Conservation (phyloP, 129 eudicot genomes). For the Heracleum sosnowskyi region DNA sequence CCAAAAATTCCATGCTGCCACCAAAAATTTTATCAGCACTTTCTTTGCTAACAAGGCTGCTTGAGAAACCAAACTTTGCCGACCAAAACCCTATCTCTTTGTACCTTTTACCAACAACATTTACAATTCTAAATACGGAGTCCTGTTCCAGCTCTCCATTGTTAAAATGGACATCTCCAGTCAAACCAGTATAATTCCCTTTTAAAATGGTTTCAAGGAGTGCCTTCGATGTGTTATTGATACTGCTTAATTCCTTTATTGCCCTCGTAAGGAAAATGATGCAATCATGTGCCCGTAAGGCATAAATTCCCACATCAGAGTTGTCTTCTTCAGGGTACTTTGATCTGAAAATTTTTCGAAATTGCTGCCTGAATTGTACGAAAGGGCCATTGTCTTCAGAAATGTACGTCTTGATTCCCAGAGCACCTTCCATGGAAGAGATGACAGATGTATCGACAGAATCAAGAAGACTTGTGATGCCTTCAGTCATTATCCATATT, state of each 20-base stretch:
- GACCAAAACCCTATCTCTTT: slow-evolving; percentile 46
- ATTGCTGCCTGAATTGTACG: slow-evolving; percentile 9
- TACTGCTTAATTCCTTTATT: slow-evolving; percentile 8
- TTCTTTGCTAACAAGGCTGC: slow-evolving; percentile 13
- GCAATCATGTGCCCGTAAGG: slow-evolving; percentile 19
- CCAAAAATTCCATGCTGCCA: slow-evolving; percentile 15
- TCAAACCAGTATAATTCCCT: slow-evolving; percentile 22
- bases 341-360: slow-evolving; percentile 10
- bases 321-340: slow-evolving; percentile 24
- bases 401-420: slow-evolving; percentile 16
- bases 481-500: slow-evolving; percentile 23
- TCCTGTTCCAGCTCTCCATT: slow-evolving; percentile 5
- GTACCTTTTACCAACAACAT: slow-evolving; percentile 38
- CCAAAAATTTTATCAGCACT: slow-evolving; percentile 12
- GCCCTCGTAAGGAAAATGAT: slow-evolving; percentile 10
- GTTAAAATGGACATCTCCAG: slow-evolving; percentile 21
- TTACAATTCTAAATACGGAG: slow-evolving; percentile 23
- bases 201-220: slow-evolving; percentile 16
- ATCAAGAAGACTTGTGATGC: slow-evolving; percentile 16
- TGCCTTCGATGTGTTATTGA: not conserved
- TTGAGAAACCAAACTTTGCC: slow-evolving; percentile 36
- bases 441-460: slow-evolving; percentile 18
- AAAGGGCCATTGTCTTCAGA: slow-evolving; percentile 4
- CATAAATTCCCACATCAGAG: slow-evolving; percentile 19
- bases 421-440: slow-evolving; percentile 18